A percentile compares a stretch with the other conserved stretches of the same genome.
Conservation (phyloP, 2,329 filamentous ascomycete species). For the Ophiocordyceps robertsii region DNA sequence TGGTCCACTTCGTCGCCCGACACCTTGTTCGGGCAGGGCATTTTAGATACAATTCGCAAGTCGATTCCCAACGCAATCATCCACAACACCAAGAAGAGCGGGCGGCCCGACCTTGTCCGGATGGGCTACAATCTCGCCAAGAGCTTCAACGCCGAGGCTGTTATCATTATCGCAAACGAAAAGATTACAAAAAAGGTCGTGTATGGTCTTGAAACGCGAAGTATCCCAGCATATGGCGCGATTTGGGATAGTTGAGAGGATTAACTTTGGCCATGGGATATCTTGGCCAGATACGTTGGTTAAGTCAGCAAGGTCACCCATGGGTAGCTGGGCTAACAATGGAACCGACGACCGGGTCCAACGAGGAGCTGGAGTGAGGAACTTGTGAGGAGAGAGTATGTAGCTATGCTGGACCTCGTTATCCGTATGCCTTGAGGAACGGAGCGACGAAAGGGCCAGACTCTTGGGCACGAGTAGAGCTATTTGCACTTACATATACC, state of each 20-base stretch:
- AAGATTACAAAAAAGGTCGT: conserved; percentile 56
- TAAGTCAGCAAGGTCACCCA: too few species aligned
- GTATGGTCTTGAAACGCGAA: conserved; percentile 51
- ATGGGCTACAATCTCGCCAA: conserved; percentile 40
- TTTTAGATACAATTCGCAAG: conserved; percentile 38
- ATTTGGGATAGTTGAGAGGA: conserved; percentile 54
- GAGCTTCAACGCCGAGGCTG: conserved; percentile 49
- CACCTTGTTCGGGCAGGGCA: conserved; percentile 44
- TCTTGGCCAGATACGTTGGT: too few species aligned
- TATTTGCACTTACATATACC: too few species aligned
- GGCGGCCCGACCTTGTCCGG: conserved; percentile 42
- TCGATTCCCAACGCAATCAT: conserved; percentile 52
- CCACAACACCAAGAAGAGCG: conserved; percentile 48
- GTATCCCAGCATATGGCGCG: conserved; percentile 56
- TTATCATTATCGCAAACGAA: conserved; percentile 61
- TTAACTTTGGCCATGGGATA: too few species aligned
- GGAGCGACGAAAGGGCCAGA: too few species aligned
- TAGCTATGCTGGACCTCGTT: too few species aligned
- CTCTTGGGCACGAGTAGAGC: too few species aligned
- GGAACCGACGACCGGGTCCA: too few species aligned
- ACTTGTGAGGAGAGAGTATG: too few species aligned
- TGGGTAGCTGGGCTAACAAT: too few species aligned
- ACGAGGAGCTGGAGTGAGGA: too few species aligned
- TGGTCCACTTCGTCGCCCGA: conserved; percentile 54
- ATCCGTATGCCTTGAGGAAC: too few species aligned